Conservation (phyloP, 2,329 filamentous ascomycete species). For the Colletotrichum falcatum region DNA sequence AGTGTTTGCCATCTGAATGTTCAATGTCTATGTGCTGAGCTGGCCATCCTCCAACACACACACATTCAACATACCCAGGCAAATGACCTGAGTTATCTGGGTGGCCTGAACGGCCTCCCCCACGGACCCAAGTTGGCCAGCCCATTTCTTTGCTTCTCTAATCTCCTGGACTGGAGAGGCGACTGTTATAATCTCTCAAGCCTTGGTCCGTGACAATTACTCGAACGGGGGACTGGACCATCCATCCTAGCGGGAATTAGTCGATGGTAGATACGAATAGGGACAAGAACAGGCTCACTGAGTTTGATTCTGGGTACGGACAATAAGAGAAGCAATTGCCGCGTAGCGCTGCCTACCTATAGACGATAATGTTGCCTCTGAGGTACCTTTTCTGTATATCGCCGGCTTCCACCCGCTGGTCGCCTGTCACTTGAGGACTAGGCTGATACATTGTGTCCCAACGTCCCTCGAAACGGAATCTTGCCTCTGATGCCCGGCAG, state of each 20-base stretch:
- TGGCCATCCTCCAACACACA: conserved; percentile 19
- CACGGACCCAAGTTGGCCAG: conserved; percentile 17
- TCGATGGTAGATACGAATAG: not conserved
- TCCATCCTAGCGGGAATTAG: not conserved
- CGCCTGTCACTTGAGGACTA: conserved; percentile 13
- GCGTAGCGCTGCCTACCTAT: not conserved
- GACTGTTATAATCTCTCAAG: conserved; percentile 21
- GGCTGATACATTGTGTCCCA: conserved; percentile 12
- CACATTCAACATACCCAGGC: conserved; percentile 14
- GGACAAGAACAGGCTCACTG: conserved; percentile 6
- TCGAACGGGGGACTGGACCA: conserved; percentile 7
- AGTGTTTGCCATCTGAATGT: conserved; percentile 3
- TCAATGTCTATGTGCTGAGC: conserved; percentile 21
- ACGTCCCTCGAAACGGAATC: conserved; percentile 9
- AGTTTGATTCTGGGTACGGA: not conserved
- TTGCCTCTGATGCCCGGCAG: conserved; percentile 15
- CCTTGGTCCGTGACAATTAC: not conserved
- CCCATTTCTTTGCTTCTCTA: conserved; percentile 22
- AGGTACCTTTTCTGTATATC: conserved; percentile 13
- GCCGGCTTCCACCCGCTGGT: conserved; percentile 3
- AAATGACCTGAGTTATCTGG: conserved; percentile 36
- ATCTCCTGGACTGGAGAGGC: conserved; percentile 29
- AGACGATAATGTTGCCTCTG: not conserved
- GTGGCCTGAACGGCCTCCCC: conserved; percentile 13
- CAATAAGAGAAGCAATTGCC: conserved; percentile 10